Base-by-base conservation (phyloP, 257 asterid species). In the Petunia axillaris region DNA sequence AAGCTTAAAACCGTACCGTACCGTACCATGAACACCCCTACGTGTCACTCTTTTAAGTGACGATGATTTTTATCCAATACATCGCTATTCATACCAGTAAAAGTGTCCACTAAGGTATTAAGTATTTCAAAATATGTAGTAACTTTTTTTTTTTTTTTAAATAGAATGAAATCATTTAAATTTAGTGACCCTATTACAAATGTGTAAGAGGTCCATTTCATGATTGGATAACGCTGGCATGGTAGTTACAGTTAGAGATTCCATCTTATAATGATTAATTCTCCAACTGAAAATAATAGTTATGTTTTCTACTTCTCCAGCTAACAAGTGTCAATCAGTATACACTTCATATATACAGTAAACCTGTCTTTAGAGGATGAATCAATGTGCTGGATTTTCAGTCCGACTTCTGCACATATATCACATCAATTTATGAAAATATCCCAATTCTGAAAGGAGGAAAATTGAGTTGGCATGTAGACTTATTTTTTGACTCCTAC, bases 341-440 rank as follows among this genome's bases (percentile, higher is more conserved):
- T 52, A 54, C 58, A 60, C 63, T 71, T 64, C 38, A 59, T 11
- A 48, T 16, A 10, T 16, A 14, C 77, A 16, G 4, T 13, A 4
- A 3, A 37, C n/a, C 9, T 3, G 81, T 58, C 87, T 39, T 66
- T 50, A 70, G 91, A 91, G 93, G 92, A 89, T 91, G 95, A 84
- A 91, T 81, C 87, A 78, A 52, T 85, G 82, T 15, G 88, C 90
- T 87, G 94, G 87, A 84, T 39, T 81, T 59, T 60, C 82, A 85
- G 84, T 85, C 76, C 65, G 74, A 71, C 65, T 71, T 71, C 76
- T 83, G 79, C 81, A 82, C 52, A 39, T 39, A 71, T 25, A 71
- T 25, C 77, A 70, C 60, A 71, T 71, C 77, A 71, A 71, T 71
- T 71, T 46, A 71, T 71, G 77, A 10, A 70, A 9, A 46, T 44